Base-by-base conservation (phyloP, 257 asterid species). In the Penstemon eatonii region DNA sequence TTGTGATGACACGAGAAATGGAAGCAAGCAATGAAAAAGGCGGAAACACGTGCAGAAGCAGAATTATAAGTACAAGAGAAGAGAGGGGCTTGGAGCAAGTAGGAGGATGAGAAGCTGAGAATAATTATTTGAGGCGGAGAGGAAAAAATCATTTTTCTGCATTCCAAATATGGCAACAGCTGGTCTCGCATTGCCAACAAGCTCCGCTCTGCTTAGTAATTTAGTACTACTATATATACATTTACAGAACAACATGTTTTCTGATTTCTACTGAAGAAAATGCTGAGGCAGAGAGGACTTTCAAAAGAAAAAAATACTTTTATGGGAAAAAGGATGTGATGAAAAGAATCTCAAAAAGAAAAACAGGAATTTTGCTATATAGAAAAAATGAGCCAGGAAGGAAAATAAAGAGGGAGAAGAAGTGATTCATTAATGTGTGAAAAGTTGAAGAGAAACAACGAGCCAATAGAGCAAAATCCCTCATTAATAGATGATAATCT, bases 31-130 rank as follows among this genome's bases (percentile, higher is more conserved):
- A 15, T 15, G 19, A 54, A 54, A 37, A 12, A 72, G 67, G 50
- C 5, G 61, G 72, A 8, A 7, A 41, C 13, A 4, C 43, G 60
- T 3, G 7, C 12, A 65, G 40, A 1, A 44, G 8, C 45, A 65
- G 44, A 56, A 44, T 33, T 63, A 58, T 53, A 15, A 15, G n/a
- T 78, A 67, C 60, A 83, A 80, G 80, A 67, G 60, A 83, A 80
- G 81, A 86, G 79, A 69, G 89, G 92, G 63, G 82, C 85, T 60
- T 86, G 92, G 92, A 83, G 84, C 73, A 66, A 63, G 65, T 89
- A 80, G 64, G 92, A 86, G 80, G 92, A 86, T 33, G 87, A 79
- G 71, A 79, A 69, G 57, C 73, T 86, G 75, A 78, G 46, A 18
- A 58, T 4, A 86, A 82, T 47, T 88, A 85, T 60, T 73, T 87